These are phyloP conservation scores for Gaeumannomyces sp. DNA, from an alignment of 2,329 filamentous ascomycete species.

Conservation along the genomic window DNA sequence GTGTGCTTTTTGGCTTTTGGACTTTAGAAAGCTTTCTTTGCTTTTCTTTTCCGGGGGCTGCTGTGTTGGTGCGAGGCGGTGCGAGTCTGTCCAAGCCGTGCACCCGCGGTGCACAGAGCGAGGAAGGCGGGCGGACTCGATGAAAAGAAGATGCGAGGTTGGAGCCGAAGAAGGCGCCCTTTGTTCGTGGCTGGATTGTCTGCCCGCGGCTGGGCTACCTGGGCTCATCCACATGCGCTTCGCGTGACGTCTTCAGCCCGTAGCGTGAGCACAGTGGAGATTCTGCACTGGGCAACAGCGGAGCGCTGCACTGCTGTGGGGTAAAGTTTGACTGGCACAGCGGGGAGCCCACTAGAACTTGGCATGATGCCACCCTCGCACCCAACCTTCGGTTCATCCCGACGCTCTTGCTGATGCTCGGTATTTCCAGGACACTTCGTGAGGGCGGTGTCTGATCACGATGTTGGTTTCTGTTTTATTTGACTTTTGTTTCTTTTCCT, in stretches of 20 bases:
- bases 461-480: too few relatives aligned
- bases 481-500: too few relatives aligned
- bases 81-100: not conserved
- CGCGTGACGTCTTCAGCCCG: conserved; percentile 3
- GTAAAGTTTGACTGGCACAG: not conserved
- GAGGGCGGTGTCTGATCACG: too few relatives aligned
- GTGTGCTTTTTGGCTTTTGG: too few relatives aligned
- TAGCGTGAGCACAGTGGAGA: not conserved
- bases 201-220: not conserved
- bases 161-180: not conserved
- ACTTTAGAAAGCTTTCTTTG: not conserved
- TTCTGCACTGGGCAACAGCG: not conserved
- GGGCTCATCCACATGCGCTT: not conserved
- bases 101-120: too few relatives aligned
- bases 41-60: not conserved
- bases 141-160: not conserved
- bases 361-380: too few relatives aligned
- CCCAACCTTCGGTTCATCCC: too few relatives aligned
- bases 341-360: not conserved
- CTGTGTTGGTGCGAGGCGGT: not conserved
- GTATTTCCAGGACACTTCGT: too few relatives aligned
- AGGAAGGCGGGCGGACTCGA: not conserved
- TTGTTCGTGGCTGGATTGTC: not conserved
- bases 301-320: not conserved
- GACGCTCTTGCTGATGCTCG: too few relatives aligned